Evolutionary conservation across 768 basidiomycete genomes (phyloP), one percentile per base, ranked within the genome.

Genomic region (Tephrocybe sp.): DNA sequence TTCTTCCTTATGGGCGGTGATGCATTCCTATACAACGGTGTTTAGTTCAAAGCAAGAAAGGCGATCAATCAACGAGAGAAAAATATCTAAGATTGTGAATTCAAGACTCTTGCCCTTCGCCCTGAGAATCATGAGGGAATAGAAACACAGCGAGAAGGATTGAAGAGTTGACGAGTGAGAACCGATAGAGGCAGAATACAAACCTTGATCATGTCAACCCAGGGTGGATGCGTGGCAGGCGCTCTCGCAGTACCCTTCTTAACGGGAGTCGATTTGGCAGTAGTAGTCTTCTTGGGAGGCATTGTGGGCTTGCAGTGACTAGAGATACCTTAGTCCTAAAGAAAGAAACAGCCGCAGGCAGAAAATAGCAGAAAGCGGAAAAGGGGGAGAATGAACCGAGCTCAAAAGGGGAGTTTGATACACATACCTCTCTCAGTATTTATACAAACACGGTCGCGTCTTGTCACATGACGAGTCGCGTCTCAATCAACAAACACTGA

Each of bases 191-290:
- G 30, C 46, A 63, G 44, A 54, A 40, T 42, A 39, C 75, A 64
- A 60, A 87, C 87, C 77, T 88, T 89, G 68, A 90, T 89, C 87
- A 90, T 90, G 49, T 89, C 83, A 41, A 78, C 67, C 83, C 84
- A 86, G 51, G 77, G 65, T 11, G 84, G 84, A 60, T 85, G 83
- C 36, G 77, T 65, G 42, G 73, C 59, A 16, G 73, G 65, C 32
- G 71, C 59, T 68, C 78, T 57, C 9, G 56, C 82, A 47, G 33
- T 23, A 13, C 50, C 34, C 16, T 45, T 51, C 69, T 78, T 53
- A 11, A 45, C 82, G 48, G 75, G 62, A n/a, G n/a, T n/a, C 32
- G 77, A 84, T 71, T 75, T 80, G 26, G 62, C 53, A 33, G 72
- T 57, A 52, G 75, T 55, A 60, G 73, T 59, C 51, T 67, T 68